Evolutionary conservation across 768 basidiomycete genomes (phyloP).

Genomic region (Russula compacta): DNA sequence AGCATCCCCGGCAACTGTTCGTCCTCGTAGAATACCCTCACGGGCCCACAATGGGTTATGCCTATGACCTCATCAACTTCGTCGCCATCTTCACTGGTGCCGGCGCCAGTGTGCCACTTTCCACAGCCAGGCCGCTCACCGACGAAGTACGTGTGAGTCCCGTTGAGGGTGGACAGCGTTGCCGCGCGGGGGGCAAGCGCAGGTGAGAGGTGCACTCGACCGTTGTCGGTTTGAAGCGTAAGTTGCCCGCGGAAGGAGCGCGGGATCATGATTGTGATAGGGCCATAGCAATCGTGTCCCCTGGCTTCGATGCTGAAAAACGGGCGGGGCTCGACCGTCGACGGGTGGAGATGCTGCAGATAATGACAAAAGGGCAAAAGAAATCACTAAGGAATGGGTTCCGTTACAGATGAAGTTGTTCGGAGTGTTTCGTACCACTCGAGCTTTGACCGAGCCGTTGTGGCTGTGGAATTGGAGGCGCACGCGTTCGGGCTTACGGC

Average conservation of each 20-base stretch:
- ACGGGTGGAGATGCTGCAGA: constrained; percentile 10
- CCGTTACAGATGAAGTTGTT: too few relatives aligned
- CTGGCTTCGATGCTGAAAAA: constrained; percentile 10
- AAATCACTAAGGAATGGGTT: background rate
- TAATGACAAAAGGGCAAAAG: too few relatives aligned
- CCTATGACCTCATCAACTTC: constrained; percentile 8
- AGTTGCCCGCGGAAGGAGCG: constrained; percentile 18
- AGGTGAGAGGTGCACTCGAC: constrained; percentile 9
- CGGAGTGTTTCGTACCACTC: background rate
- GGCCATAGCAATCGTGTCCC: background rate
- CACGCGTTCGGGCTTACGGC: background rate
- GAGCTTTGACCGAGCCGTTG: constrained; percentile 3
- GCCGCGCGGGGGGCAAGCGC: background rate
- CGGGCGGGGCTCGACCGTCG: constrained; percentile 8
- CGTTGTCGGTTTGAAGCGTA: constrained; percentile 9
- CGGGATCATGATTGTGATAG: constrained; percentile 3
- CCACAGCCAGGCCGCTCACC: constrained; percentile 10
- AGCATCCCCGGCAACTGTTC: constrained; percentile 1
- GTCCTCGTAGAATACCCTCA: constrained; percentile 13
- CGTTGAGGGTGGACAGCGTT: constrained; percentile 5
- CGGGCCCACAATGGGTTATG: constrained; percentile 6
- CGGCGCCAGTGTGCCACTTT: constrained; percentile 6
- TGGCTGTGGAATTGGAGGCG: background rate
- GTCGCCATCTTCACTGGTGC: background rate
- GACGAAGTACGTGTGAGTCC: constrained; percentile 11